Conservation (phyloP, 148 eudicot genomes). For the Diospyros kaki region DNA sequence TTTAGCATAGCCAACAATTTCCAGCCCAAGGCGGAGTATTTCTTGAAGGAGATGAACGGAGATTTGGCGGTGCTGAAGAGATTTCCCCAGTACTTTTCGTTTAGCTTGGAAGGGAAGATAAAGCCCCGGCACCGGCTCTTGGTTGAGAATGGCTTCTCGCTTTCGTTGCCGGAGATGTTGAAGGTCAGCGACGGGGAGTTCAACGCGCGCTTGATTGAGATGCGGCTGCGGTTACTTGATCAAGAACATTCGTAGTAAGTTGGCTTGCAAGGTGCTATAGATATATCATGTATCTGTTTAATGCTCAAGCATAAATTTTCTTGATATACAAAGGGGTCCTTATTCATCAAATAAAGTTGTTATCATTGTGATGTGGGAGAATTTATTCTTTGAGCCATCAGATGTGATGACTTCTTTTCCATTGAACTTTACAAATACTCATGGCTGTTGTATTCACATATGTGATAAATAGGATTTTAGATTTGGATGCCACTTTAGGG, state of each 20-base stretch:
- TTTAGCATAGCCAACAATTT: constrained; percentile 65
- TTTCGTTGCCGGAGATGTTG: constrained; percentile 72
- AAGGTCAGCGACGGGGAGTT: constrained; percentile 79
- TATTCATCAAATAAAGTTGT: no score
- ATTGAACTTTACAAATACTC: no score
- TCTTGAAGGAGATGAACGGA: constrained; percentile 74
- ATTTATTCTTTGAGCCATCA: no score
- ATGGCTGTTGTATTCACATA: no score
- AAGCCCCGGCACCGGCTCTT: constrained; percentile 57
- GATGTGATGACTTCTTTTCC: no score
- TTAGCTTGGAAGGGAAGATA: constrained; percentile 85
- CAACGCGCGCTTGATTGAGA: constrained; percentile 48
- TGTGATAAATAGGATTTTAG: no score
- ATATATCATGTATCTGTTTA: neutral
- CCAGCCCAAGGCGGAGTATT: constrained; percentile 68
- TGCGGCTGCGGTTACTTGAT: constrained; percentile 31
- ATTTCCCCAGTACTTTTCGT: constrained; percentile 95
- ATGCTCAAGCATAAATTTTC: neutral
- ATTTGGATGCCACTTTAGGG: no score
- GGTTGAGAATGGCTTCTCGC: constrained; percentile 47
- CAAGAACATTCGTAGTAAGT: constrained; percentile 17
- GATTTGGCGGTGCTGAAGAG: constrained; percentile 56
- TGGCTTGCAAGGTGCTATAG: neutral
- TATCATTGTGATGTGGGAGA: no score
- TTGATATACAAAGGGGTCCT: neutral